Evolutionary conservation across 257 asterid species (phyloP).

Genomic region (Lycium barbarum): DNA sequence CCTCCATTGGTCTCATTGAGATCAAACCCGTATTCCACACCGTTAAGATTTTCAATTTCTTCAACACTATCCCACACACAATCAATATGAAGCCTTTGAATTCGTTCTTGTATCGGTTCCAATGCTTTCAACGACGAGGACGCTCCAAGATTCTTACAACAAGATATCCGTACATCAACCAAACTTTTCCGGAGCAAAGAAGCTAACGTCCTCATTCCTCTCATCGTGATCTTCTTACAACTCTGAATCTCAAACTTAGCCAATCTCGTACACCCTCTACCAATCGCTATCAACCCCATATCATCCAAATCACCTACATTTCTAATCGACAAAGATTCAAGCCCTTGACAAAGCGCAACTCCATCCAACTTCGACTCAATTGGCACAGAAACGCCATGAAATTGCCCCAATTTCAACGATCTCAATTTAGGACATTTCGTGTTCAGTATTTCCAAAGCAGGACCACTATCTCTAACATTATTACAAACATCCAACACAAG

Average conservation of each 20-base stretch:
- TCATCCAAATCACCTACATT: slow-evolving; percentile 73
- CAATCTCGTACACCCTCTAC: slow-evolving; percentile 77
- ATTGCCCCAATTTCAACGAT: slow-evolving; percentile 71
- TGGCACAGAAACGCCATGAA: slow-evolving; percentile 83
- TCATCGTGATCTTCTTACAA: slow-evolving; percentile 69
- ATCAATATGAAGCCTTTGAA: slow-evolving; percentile 79
- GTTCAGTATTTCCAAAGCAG: slow-evolving; percentile 76
- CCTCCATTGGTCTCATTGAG: slow-evolving; percentile 52
- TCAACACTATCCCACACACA: slow-evolving; percentile 70
- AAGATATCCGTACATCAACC: slow-evolving; percentile 73
- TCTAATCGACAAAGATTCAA: slow-evolving; percentile 69
- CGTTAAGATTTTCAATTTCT: slow-evolving; percentile 50
- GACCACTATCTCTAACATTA: slow-evolving; percentile 74
- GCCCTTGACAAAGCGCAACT: slow-evolving; percentile 71
- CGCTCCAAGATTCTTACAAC: slow-evolving; percentile 77
- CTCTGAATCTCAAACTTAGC: slow-evolving; percentile 73
- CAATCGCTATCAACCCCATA: slow-evolving; percentile 90
- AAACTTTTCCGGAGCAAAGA: slow-evolving; percentile 60
- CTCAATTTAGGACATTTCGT: slow-evolving; percentile 70
- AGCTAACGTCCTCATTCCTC: slow-evolving; percentile 82
- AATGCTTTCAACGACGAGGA: slow-evolving; percentile 63
- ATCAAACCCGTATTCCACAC: slow-evolving; percentile 47
- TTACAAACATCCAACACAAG: slow-evolving; percentile 70
- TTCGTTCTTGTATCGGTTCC: slow-evolving; percentile 75
- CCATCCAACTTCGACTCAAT: slow-evolving; percentile 82